Conservation (phyloP, 1,139 yeast species). For the Magnusiomyces ingens region DNA sequence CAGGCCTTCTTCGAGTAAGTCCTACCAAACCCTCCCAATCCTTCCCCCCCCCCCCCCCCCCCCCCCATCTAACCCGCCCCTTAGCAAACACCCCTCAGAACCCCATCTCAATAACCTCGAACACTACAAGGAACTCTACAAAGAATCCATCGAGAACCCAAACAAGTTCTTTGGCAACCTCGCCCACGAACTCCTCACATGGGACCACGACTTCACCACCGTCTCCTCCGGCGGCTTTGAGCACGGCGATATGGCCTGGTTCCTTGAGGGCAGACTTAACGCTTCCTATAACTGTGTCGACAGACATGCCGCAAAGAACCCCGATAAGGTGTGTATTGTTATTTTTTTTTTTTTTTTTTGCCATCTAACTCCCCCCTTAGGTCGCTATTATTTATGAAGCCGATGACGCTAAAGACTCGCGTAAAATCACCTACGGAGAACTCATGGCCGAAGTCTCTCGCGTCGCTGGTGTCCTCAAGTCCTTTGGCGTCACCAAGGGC, state of each 20-base stretch:
- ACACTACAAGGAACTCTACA: slow-evolving; percentile 53
- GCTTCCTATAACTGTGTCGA: slow-evolving; percentile 76
- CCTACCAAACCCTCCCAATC: neutral
- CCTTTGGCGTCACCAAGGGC: slow-evolving; percentile 68
- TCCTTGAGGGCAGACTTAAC: slow-evolving; percentile 66
- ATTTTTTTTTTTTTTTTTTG: slow-evolving; percentile 2
- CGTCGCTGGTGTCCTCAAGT: slow-evolving; percentile 37
- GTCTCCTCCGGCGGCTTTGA: slow-evolving; percentile 53
- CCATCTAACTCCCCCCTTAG: neutral
- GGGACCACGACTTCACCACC: slow-evolving; percentile 57
- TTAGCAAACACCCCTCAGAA: slow-evolving; percentile 34
- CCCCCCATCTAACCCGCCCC: slow-evolving; percentile 6
- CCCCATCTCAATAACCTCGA: slow-evolving; percentile 48
- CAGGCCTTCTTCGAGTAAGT: slow-evolving; percentile 59
- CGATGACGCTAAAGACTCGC: slow-evolving; percentile 64
- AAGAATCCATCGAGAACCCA: slow-evolving; percentile 64
- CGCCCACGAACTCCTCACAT: slow-evolving; percentile 51
- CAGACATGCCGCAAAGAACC: slow-evolving; percentile 67
- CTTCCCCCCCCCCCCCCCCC: neutral
- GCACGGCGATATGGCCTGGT: slow-evolving; percentile 70
- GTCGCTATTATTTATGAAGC: slow-evolving; percentile 55
- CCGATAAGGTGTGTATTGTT: slow-evolving; percentile 61
- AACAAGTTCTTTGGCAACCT: slow-evolving; percentile 54
- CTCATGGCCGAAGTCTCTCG: slow-evolving; percentile 61
- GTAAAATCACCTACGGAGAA: slow-evolving; percentile 62